Base-by-base conservation (phyloP, 768 basidiomycete genomes). In the Leccinum pellstonianum region DNA sequence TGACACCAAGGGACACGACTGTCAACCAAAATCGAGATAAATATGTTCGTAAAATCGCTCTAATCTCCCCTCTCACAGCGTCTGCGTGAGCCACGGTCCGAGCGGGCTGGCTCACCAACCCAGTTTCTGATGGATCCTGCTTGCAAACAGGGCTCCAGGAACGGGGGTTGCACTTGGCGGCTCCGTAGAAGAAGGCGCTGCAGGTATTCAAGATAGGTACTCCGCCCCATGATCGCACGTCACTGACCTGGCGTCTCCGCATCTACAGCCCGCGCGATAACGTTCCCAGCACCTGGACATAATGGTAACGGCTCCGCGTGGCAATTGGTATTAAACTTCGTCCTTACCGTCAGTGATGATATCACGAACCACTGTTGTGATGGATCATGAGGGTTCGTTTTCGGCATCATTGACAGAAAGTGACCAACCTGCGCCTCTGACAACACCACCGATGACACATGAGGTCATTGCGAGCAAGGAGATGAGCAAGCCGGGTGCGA, bases 61-160 rank as follows among this genome's bases (percentile, higher is more conserved):
- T 50, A 23, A 15, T 41, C 54, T 17, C 19, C 19, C 31, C 8
- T 27, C 37, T 23, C 19, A n/a, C 8, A 4, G 3, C n/a, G 1
- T 31, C 27, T 12, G 25, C 38, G 29, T 14, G 17, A 7, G n/a
- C 46, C 4, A 10, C 1, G 27, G 12, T 27, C 14, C 5, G 2
- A 35, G 33, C 33, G 2, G 17, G 15, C n/a, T 27, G 5, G 10
- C 38, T 55, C 6, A 53, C 57, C 41, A 59, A 5, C 23, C 43
- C n/a, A 67, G 53, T 17, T 33, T 9, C 52, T 64, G 60, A 50
- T 69, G 67, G 4, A 62, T 68, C 0, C 4, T 29, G 6, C 58
- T 58, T 2, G 0, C 0, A 19, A 61, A 50, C 15, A 69, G 61
- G 14, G 63, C 59, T 10, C 65, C 65, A 0, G 23, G 2, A 19